phyloP scores from a whole-genome alignment of 2,329 filamentous ascomycete species.

The Zymoseptoria tritici region DNA sequence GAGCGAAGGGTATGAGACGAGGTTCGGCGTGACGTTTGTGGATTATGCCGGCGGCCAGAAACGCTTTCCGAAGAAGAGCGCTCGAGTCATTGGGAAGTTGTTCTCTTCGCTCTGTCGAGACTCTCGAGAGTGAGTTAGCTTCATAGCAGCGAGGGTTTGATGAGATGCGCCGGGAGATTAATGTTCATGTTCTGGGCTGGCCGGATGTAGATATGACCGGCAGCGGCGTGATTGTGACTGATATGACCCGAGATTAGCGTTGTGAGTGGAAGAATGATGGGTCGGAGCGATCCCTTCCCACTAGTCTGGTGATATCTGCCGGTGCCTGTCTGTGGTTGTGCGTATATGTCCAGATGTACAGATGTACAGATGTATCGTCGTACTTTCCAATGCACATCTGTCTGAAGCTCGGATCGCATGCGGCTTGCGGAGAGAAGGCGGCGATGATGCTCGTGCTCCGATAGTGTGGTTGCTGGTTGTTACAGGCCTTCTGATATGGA shows the following conservation, averaged over 20 bases:
- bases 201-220: not conserved
- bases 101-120: slow-evolving; percentile 7
- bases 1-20: slow-evolving; percentile 63
- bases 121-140: not conserved
- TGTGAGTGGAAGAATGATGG: not conserved
- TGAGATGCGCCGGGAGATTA: too few relatives aligned
- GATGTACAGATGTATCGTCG: not conserved
- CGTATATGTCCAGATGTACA: not conserved
- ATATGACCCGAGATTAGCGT: not conserved
- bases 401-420: not conserved
- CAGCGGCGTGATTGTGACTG: not conserved
- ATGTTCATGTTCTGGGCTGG: not conserved
- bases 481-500: not conserved
- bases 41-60: slow-evolving; percentile 76
- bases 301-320: not conserved
- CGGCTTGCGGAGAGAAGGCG: not conserved
- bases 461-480: not conserved
- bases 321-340: slow-evolving; percentile 1
- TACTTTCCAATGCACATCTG: not conserved
- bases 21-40: slow-evolving; percentile 77
- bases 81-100: slow-evolving; percentile 50
- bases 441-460: not conserved
- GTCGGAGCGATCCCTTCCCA: not conserved
- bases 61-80: slow-evolving; percentile 77
- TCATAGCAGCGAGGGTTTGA: not conserved